Percentiles rank a stretch among this genome's conserved stretches.
These are phyloP conservation scores for Yamadazyma spencermartinsiae DNA, from an alignment of 1,139 yeast genomes.

Conservation along the genomic window DNA sequence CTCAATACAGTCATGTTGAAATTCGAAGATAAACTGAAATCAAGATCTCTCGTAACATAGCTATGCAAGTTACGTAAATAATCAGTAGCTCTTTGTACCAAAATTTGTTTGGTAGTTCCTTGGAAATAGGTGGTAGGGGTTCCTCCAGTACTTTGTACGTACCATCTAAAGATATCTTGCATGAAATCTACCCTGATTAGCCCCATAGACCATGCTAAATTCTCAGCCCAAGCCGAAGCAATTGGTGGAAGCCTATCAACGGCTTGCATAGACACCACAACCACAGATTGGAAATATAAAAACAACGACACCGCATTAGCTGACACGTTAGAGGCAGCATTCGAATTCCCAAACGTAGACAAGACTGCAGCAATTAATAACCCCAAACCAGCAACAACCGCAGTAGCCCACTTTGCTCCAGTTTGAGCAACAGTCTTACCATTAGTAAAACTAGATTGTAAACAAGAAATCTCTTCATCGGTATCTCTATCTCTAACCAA, in stretches of 20 bases:
- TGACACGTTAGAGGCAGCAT: conserved; percentile 75
- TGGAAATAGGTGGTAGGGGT: conserved; percentile 61
- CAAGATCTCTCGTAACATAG: conserved; percentile 26
- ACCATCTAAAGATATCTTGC: conserved; percentile 82
- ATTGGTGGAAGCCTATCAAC: conserved; percentile 78
- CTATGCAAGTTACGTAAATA: conserved; percentile 25
- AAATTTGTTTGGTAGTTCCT: conserved; percentile 56
- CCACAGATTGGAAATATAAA: conserved; percentile 76
- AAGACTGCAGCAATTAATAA: conserved; percentile 64
- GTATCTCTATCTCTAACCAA: conserved; percentile 36
- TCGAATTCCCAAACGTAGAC: conserved; percentile 74
- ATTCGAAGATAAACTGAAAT: conserved; percentile 37
- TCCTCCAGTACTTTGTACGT: conserved; percentile 79
- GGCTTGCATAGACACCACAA: conserved; percentile 68
- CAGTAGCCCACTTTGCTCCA: conserved; percentile 85
- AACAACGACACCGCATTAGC: conserved; percentile 75
- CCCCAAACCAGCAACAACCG: conserved; percentile 78
- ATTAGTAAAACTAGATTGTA: conserved; percentile 67
- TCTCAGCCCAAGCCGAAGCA: conserved; percentile 79
- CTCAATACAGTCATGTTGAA: conserved; percentile 59
- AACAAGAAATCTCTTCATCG: conserved; percentile 57
- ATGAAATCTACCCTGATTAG: conserved; percentile 64
- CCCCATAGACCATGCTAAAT: conserved; percentile 87
- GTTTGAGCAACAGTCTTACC: conserved; percentile 75
- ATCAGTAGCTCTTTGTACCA: conserved; percentile 62